Evolutionary conservation across 805 yeast species (phyloP), one percentile per base, ranked within the genome.

Genomic region (Pichia thaimueangensis): DNA sequence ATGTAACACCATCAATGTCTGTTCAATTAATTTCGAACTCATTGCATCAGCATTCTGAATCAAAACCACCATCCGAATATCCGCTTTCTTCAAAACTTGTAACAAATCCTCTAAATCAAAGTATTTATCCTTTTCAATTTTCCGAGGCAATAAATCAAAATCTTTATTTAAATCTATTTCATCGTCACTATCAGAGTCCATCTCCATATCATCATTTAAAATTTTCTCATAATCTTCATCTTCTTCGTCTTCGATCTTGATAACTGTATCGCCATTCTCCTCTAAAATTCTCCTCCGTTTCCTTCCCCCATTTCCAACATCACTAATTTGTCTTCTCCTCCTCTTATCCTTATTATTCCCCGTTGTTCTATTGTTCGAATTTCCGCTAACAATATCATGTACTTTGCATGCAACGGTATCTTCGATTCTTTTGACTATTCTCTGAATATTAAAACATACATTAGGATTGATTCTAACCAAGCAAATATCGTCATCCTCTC

Each of bases 1-100:
- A 57, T 60, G 54, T 5, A 60, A 35, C 2, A 54, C 29, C 27
- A 53, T 49, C 25, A 62, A 41, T 15, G 54, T 34, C 3, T 57
- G 53, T n/a, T 58, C 49, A 24, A 58, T 32, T 10, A 54, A 45
- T 6, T 50, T 33, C 0, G 61, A 49, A 4, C 58, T 57, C 40
- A 64, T 57, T 5, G 64, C 56, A 45, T 63, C 68, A 3, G 65
- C 62, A 50, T 63, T 66, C 41, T 63, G 65, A n/a, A 64, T 47
- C 16, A 63, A 36, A 3, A 64, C 51, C 6, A 57, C 35, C 11
- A 63, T 39, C 20, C 41, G 41, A 25, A 47, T 47, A 3, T 48
- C 41, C 19, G 28, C 39, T 2, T 45, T 24, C 8, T 39, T 22
- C 16, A 57, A 37, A 20, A 47, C 36, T 5, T 48, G 50, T 25